Base-by-base conservation (phyloP, 2,329 filamentous ascomycete species). In the Ophiostoma montium region DNA sequence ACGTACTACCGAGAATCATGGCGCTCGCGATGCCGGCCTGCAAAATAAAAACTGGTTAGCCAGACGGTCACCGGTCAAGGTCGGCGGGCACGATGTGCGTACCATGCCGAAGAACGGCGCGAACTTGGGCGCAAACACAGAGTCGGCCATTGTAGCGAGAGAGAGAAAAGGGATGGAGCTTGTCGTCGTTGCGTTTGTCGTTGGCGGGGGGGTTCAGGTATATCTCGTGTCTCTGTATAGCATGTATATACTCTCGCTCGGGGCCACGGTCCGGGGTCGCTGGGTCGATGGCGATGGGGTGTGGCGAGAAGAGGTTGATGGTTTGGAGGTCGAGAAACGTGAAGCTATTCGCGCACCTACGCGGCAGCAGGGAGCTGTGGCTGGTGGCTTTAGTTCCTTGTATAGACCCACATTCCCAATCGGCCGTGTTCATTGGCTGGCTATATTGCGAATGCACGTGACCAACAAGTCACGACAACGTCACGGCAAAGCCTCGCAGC, bases 81-180 rank as follows among this genome's bases (percentile, higher is more conserved):
- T n/a, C n/a, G n/a, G n/a, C n/a, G n/a, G n/a, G n/a, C n/a, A n/a
- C n/a, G n/a, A n/a, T n/a, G n/a, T 49, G 69, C 80, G 68, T 72
- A 88, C 84, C 84, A 90, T 87, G 71, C 86, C 86, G 64, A 90
- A 75, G 71, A 90, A 92, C 59, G 85, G 85, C 70, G 86, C 86
- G 64, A 89, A 90, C 68, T 84, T 85, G 59, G 86, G 86, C 52
- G 82, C 71, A 54, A 79, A 67, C 57, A 80, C 77, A 44, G 75
- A 76, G 57, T 75, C 70, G 52, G 65, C 67, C 75, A 57, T 57
- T 18, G 47, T 49, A 18, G 32, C 49, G 43, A 32, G 19, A 23
- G 31, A 12, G 21, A 16, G 31, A 36, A 27, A 32, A 31, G 12
- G 35, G 31, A 50, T 32, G 18, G n/a, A n/a, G n/a, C n/a, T n/a